Base-by-base conservation (phyloP, 768 basidiomycete genomes). In the Hydnomerulius pinastri region DNA sequence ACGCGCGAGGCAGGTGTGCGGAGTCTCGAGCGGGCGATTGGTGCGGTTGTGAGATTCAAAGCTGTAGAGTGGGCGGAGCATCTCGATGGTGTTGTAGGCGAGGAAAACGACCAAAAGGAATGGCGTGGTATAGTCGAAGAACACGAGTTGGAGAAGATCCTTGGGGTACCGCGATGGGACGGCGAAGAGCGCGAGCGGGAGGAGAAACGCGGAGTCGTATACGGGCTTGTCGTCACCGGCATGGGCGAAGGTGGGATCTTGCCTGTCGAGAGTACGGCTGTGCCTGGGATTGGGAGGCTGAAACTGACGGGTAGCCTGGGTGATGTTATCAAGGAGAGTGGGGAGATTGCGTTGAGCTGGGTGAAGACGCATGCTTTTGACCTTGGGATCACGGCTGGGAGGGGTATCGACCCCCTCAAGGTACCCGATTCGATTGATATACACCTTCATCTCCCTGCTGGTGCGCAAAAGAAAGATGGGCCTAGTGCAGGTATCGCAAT, bases 1-100 rank as follows among this genome's bases (percentile, higher is more conserved):
- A 95, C 94, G 2, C 77, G 90, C 6, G 94, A 98, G 68, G 92
- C 93, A 0, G 95, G 95, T 28, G 94, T 98, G n/a, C 82, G 95
- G 29, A 85, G 83, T 38, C 78, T 96, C 13, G 94, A 97, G 61
- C 81, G 94, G 11, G 83, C 90, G 2, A 83, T 98, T 35, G 92
- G 91, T 3, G 79, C 85, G 20, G 85, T 98, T n/a, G 88, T 88
- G n/a, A 73, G 94, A 27, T 87, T 79, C 57, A 97, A 97, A 62
- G 94, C 92, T 1, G 95, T 98, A 4, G 87, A 97, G 59, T 95
- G 87, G 85, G 82, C 90, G 0, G 87, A 90, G 56, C 74, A 77
- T 58, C 65, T 82, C 12, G 70, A 68, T 47, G 51, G 54, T 24
- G 40, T 56, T 47, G 42, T 50, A 18, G 54, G 48, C 33, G 61